Percentiles rank a stretch among this genome's conserved stretches.
These are phyloP conservation scores for Xylogone sp. DNA, from an alignment of 2,329 filamentous ascomycete species.

Conservation along the genomic window DNA sequence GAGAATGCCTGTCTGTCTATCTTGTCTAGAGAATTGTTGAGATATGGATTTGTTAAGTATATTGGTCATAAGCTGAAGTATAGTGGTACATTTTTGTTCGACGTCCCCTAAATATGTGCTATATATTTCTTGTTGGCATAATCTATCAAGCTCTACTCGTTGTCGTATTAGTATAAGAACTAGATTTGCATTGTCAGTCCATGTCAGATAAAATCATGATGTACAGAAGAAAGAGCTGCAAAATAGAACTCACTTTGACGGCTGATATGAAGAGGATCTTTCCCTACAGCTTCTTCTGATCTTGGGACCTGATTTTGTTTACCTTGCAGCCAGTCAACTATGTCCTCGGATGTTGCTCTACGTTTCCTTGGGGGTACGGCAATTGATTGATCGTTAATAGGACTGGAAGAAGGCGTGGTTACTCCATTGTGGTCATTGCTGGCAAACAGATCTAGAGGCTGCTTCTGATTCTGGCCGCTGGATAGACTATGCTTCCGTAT, in stretches of 20 bases:
- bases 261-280: background rate
- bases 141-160: background rate
- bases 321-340: background rate
- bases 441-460: background rate
- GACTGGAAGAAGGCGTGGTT: background rate
- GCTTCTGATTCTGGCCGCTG: background rate
- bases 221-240: too few species aligned
- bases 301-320: background rate
- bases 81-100: background rate
- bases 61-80: background rate
- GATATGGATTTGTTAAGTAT: background rate
- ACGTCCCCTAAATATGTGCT: background rate
- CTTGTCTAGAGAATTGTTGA: background rate
- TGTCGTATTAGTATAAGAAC: background rate
- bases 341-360: background rate
- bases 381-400: background rate
- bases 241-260: background rate
- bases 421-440: background rate
- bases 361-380: background rate
- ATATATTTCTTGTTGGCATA: background rate
- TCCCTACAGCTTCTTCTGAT: background rate
- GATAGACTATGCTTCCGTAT: background rate
- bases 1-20: slow-evolving; percentile 4
- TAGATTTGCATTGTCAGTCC: background rate
- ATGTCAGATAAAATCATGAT: too few species aligned